Conservation (phyloP, 768 basidiomycete species). For the Serendipita sp. region DNA sequence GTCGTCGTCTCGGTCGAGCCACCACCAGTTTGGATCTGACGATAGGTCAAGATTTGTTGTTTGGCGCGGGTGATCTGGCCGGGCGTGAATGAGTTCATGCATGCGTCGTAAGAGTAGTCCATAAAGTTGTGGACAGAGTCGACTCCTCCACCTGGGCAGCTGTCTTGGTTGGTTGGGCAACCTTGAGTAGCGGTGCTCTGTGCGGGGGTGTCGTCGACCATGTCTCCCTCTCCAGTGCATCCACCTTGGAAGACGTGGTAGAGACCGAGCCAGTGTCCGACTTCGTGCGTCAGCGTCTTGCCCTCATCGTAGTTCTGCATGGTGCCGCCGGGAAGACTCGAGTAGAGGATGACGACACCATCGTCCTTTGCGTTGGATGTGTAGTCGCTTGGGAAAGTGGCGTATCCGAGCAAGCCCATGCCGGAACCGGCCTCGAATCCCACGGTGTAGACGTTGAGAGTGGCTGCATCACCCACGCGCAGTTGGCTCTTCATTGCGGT, state of each 20-base stretch:
- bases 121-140: slow-evolving; percentile 14
- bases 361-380: slow-evolving; percentile 28
- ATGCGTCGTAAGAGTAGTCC: slow-evolving; percentile 13
- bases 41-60: slow-evolving; percentile 11
- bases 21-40: slow-evolving; percentile 1
- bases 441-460: slow-evolving; percentile 34
- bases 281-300: slow-evolving; percentile 36
- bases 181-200: slow-evolving; percentile 18
- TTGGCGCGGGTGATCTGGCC: slow-evolving; percentile 18
- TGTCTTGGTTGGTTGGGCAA: slow-evolving; percentile 22
- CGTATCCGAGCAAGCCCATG: slow-evolving; percentile 34
- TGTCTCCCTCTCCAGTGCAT: slow-evolving; percentile 12
- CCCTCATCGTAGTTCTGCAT: slow-evolving; percentile 26
- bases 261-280: slow-evolving; percentile 45
- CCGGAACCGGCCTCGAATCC: slow-evolving; percentile 26
- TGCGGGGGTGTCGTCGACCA: slow-evolving; percentile 13
- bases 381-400: slow-evolving; percentile 36
- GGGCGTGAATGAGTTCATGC: slow-evolving; percentile 14
- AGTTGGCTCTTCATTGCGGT: slow-evolving; percentile 34
- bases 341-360: slow-evolving; percentile 27
- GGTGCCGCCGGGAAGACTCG: slow-evolving; percentile 26
- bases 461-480: slow-evolving; percentile 25
- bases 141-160: slow-evolving; percentile 17
- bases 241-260: slow-evolving; percentile 34
- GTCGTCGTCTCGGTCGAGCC: neutral